A percentile compares a stretch with the other conserved stretches of the same genome.
These are phyloP conservation scores for Backusella luteola DNA, from an alignment of 192 early-diverging fungal genomes.

Conservation along the genomic window DNA sequence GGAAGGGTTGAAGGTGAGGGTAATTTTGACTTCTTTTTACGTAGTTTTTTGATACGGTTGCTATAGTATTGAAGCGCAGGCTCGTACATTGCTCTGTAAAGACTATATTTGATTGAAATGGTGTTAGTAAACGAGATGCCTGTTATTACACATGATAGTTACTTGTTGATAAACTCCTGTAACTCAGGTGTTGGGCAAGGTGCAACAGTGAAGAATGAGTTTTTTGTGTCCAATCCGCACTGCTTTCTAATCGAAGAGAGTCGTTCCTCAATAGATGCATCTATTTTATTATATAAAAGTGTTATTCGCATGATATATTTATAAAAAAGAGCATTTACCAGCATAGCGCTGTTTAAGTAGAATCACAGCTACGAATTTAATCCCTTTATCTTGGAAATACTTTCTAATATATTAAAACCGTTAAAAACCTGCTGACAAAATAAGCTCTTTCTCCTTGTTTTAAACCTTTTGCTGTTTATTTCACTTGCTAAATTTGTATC, in stretches of 20 bases:
- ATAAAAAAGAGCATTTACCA: constrained; percentile 39
- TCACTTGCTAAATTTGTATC: constrained; percentile 59
- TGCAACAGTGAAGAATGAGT: constrained; percentile 65
- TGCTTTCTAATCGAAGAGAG: constrained; percentile 61
- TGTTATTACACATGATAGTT: background rate
- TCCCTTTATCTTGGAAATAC: constrained; percentile 56
- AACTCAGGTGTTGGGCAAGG: constrained; percentile 47
- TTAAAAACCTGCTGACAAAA: background rate
- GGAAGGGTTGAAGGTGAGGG: constrained; percentile 41
- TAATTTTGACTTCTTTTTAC: constrained; percentile 67
- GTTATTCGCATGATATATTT: background rate
- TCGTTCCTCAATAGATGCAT: constrained; percentile 68
- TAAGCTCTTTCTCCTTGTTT: background rate
- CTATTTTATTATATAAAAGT: constrained; percentile 8
- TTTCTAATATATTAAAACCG: constrained; percentile 44
- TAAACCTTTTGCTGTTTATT: constrained; percentile 68
- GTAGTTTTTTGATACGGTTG: constrained; percentile 69
- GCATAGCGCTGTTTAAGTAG: constrained; percentile 53
- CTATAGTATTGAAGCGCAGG: constrained; percentile 71
- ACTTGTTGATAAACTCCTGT: constrained; percentile 64
- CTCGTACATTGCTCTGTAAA: constrained; percentile 69
- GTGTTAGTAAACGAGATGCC: background rate
- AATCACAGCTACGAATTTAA: constrained; percentile 74
- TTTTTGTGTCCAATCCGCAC: constrained; percentile 68
- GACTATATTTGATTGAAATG: constrained; percentile 30